These are phyloP conservation scores for Calonectria pseudoreteaudii DNA, from an alignment of 2,329 filamentous ascomycete species.

Conservation along the genomic window DNA sequence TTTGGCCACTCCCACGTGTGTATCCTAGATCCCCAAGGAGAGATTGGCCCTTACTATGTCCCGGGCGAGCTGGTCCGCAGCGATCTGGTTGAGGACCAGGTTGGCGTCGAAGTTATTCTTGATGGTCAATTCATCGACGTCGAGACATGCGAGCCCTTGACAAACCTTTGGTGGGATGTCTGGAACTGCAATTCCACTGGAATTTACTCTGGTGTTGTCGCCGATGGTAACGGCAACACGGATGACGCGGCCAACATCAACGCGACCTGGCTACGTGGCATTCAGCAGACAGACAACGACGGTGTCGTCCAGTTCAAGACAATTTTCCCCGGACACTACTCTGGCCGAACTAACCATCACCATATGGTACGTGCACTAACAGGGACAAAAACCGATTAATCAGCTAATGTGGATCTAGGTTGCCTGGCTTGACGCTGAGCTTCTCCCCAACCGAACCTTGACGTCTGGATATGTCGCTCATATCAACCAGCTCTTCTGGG, in stretches of 20 bases:
- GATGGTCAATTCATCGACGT: conserved; percentile 58
- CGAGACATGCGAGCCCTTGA: conserved; percentile 54
- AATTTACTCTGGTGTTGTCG: conserved; percentile 56
- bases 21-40: background rate
- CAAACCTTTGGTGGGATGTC: conserved; percentile 53
- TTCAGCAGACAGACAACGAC: conserved; percentile 47
- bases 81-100: background rate
- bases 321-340: conserved; percentile 51
- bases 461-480: conserved; percentile 59
- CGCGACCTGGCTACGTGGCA: conserved; percentile 46
- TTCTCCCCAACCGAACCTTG: conserved; percentile 61
- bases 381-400: background rate
- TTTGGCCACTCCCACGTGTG: background rate
- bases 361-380: conserved; percentile 41
- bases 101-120: conserved; percentile 36
- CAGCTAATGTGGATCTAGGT: background rate
- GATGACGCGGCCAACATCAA: conserved; percentile 31
- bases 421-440: conserved; percentile 34
- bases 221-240: conserved; percentile 49
- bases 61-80: background rate
- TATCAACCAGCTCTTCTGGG: conserved; percentile 69
- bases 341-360: conserved; percentile 49
- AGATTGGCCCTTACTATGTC: background rate
- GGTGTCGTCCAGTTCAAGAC: conserved; percentile 49
- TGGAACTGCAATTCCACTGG: conserved; percentile 61